Base-by-base conservation (phyloP, 148 eudicot species). In the Vaccinium darrowii region DNA sequence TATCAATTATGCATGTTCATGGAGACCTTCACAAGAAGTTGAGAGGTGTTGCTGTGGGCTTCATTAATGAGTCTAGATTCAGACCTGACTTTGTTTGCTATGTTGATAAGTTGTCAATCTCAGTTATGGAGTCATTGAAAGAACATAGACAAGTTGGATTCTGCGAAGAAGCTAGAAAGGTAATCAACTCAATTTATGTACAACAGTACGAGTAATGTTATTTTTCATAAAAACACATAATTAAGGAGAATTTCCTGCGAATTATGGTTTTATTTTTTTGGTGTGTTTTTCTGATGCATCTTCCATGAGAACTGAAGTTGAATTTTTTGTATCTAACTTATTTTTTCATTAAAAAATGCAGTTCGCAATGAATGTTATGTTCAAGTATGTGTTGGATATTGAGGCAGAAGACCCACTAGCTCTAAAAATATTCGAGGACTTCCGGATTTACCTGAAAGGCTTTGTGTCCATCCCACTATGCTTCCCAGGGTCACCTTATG, bases 401-500 rank as follows among this genome's bases (percentile, higher is more conserved):
- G 83, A 79, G 62, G 54, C 78, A 52, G 79, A 84, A 72, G 86
- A 84, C 83, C 79, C 65, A 53, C 65, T 84, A 7, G 86, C 88
- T 76, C 82, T 79, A 74, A 79, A 56, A 52, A 84, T 92, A 78
- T 72, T 92, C 16, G 89, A 86, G 77, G 89, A 92, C 75, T 89
- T 90, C 36, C 88, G 85, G 23, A 87, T 86, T 1, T 92, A 85
- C 80, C 90, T 92, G 94, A 86, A 90, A 81, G 94, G 94, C n/a
- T 90, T 92, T 85, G 90, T 92, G 47, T 92, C 94, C 62, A 65
- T 89, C 43, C 94, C 94, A 16, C 14, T 92, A 0, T 62, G 84
- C 50, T 33, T 90, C 21, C 94, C 92, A 12, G 91, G 94, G 36
- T 85, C 90, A 16, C 84, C 92, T 50, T 89, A 90, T 82, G 57